Conservation (phyloP, 2,329 filamentous ascomycete genomes). For the Aspergillus novofumigatus region DNA sequence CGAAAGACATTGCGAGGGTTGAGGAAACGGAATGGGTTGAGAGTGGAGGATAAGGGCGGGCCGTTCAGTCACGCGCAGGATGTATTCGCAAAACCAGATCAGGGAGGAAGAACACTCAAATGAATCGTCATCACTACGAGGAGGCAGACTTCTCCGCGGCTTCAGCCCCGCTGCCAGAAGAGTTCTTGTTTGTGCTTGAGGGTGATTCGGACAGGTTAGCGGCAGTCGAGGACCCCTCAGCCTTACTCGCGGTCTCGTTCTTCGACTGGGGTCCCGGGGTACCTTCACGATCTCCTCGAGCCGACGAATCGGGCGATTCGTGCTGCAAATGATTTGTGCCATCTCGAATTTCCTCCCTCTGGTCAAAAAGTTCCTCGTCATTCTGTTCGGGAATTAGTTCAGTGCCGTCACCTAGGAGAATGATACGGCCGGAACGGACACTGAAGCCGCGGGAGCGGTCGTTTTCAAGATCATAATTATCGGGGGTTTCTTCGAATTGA, state of each 20-base stretch:
- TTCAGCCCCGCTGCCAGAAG: slow-evolving; percentile 12
- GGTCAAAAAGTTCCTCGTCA: slow-evolving; percentile 92
- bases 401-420: slow-evolving; percentile 91
- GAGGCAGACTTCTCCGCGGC: slow-evolving; percentile 24
- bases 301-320: slow-evolving; percentile 33
- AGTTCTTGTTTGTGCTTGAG: slow-evolving; percentile 34
- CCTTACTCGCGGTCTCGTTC: slow-evolving; percentile 21
- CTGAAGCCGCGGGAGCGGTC: slow-evolving; percentile 63
- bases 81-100: slow-evolving; percentile 15
- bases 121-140: slow-evolving; percentile 23
- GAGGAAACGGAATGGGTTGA: slow-evolving; percentile 7
- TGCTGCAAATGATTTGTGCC: slow-evolving; percentile 78
- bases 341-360: slow-evolving; percentile 81
- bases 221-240: slow-evolving; percentile 9
- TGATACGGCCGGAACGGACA: slow-evolving; percentile 76
- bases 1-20: slow-evolving; percentile 4
- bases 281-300: slow-evolving; percentile 46
- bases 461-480: slow-evolving; percentile 51
- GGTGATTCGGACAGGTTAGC: slow-evolving; percentile 35
- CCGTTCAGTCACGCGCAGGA: slow-evolving; percentile 1
- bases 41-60: slow-evolving; percentile 1
- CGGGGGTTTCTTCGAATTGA: slow-evolving; percentile 72
- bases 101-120: slow-evolving; percentile 10
- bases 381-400: slow-evolving; percentile 85
- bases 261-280: slow-evolving; percentile 48